phyloP scores from a whole-genome alignment of 2,329 filamentous ascomycete species.

The Chaetomium sp. region DNA sequence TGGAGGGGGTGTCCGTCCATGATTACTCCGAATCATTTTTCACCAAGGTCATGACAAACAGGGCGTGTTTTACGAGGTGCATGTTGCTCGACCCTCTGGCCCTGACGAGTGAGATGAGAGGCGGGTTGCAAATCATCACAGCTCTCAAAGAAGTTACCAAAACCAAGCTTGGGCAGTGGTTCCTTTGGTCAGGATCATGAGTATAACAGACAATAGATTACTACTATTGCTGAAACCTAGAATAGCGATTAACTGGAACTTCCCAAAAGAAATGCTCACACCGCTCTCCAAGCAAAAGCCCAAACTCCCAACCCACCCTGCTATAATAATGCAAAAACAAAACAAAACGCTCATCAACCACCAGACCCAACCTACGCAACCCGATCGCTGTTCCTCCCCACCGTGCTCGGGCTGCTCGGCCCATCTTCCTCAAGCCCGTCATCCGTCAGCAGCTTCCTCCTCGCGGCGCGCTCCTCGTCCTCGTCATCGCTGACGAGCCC shows the following conservation, averaged over 20 bases:
- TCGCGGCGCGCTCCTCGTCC: constrained; percentile 52
- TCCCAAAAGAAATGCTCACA: background rate
- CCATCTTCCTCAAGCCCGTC: constrained; percentile 41
- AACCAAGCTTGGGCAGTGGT: too few species aligned
- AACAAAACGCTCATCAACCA: background rate
- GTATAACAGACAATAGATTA: background rate
- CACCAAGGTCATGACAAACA: background rate
- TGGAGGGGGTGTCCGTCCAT: background rate
- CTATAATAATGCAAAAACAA: background rate
- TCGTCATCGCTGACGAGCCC: constrained; percentile 89
- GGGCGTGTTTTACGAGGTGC: too few species aligned
- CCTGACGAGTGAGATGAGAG: too few species aligned
- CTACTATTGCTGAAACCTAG: background rate
- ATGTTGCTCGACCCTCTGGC: too few species aligned
- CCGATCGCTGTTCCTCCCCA: constrained; percentile 40
- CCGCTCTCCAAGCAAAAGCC: background rate
- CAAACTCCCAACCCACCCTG: constrained; percentile 21
- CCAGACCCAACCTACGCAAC: constrained; percentile 13
- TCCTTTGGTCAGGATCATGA: too few species aligned
- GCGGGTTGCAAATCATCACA: too few species aligned
- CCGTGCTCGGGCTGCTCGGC: constrained; percentile 52
- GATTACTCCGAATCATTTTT: too few species aligned
- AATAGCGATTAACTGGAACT: background rate
- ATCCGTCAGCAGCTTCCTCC: constrained; percentile 42
- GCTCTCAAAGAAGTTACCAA: too few species aligned